Evolutionary conservation across 2,329 filamentous ascomycete species (phyloP), one percentile per base, ranked within the genome.

Genomic region (Conoideocrella luteorostrata): DNA sequence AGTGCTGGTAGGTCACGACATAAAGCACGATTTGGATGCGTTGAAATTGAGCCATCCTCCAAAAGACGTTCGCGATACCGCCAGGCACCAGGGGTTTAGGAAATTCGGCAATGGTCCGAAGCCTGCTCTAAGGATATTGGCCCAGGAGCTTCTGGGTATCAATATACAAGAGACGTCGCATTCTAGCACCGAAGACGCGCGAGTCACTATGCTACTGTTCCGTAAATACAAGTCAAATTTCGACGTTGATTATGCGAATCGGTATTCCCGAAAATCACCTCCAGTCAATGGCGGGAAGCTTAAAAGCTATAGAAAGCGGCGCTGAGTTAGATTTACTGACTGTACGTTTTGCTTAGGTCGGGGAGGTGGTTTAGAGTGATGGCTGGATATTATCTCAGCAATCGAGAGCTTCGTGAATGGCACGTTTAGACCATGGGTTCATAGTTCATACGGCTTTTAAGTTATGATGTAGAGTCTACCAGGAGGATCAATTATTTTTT

Each of bases 191-290:
- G 71, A 84, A 68, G 93, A 98, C 70, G 93, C 93, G 2, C 74
- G 88, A 52, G 88, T 87, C 5, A 84, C 89, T 1, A 97, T 98
- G 89, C 68, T 91, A 44, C 68, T 98, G 33, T 97, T 95, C 58
- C 76, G 86, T 49, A 78, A 80, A 52, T 80, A 89, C 61, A 97
- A 96, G 67, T 73, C 82, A 15, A 85, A 75, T 1, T 96, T 98
- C 59, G 93, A 97, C 59, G 70, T 80, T 45, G 88, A 95, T 60
- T 80, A 88, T 61, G 70, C 82, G 44, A 82, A 80, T 62, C 79
- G 77, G 45, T 93, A 77, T 61, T 71, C 75, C 15, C 41, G 7
- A 13, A 43, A n/a, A 23, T 32, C 17, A 21, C 10, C 4, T 21
- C 34, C 28, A 29, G 22, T 32, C 29, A n/a, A 48, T 7, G 64